Percentiles rank a stretch among this genome's conserved stretches.
These are phyloP conservation scores for Russula sp. DNA, from an alignment of 768 basidiomycete genomes.

Conservation along the genomic window DNA sequence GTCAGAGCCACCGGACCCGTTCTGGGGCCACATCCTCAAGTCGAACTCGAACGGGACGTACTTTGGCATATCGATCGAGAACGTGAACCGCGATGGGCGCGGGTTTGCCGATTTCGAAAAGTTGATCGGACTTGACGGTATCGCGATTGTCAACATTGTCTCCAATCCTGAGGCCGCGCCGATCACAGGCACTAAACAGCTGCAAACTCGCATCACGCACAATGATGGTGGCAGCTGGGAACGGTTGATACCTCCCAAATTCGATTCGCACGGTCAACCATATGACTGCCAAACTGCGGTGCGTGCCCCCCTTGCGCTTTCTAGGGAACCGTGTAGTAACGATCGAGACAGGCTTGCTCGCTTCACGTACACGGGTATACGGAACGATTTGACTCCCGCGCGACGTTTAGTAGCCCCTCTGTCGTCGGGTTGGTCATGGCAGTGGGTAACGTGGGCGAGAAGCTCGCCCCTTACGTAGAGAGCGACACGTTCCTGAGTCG, in stretches of 20 bases:
- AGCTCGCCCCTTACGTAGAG: conserved; percentile 72
- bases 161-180: conserved; percentile 71
- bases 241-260: conserved; percentile 61
- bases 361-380: conserved; percentile 96
- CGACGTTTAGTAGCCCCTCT: conserved; percentile 90
- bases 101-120: conserved; percentile 99
- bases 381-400: conserved; percentile 81
- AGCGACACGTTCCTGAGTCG: conserved; percentile 95
- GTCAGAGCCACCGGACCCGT: conserved; percentile 64
- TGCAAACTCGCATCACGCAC: conserved; percentile 89
- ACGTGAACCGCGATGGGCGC: conserved; percentile 82
- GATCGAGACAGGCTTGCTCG: conserved; percentile 58
- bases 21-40: conserved; percentile 89
- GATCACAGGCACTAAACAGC: conserved; percentile 61
- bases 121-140: conserved; percentile 92
- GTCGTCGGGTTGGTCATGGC: conserved; percentile 92
- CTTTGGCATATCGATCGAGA: conserved; percentile 78
- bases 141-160: conserved; percentile 89
- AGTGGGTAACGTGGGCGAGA: conserved; percentile 91
- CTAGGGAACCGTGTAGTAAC: background rate
- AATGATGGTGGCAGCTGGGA: conserved; percentile 98
- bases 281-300: conserved; percentile 74
- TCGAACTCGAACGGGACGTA: conserved; percentile 99
- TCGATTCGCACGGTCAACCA: conserved; percentile 65
- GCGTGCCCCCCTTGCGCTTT: conserved; percentile 20